Conservation (phyloP, 805 yeast genomes). For the Ogataea minuta region DNA sequence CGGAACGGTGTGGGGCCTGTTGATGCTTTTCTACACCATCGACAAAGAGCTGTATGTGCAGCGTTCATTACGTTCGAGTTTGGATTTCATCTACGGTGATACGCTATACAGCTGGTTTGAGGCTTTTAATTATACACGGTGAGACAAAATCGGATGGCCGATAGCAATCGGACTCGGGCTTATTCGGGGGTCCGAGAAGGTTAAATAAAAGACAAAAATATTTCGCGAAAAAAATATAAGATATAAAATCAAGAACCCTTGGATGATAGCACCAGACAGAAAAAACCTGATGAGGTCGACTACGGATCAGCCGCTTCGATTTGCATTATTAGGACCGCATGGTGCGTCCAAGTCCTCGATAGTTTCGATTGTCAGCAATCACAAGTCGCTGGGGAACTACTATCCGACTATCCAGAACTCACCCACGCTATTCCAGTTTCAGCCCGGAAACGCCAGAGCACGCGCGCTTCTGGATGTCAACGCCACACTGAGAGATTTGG, state of each 20-base stretch:
- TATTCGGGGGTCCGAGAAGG: neutral
- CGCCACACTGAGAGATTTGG: slow-evolving; percentile 40
- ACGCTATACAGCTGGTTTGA: slow-evolving; percentile 37
- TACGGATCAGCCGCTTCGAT: slow-evolving; percentile 30
- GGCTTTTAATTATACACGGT: slow-evolving; percentile 27
- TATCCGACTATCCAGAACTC: slow-evolving; percentile 69
- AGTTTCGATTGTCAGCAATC: slow-evolving; percentile 30
- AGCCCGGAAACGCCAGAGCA: slow-evolving; percentile 40
- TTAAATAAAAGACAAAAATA: neutral
- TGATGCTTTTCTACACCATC: slow-evolving; percentile 65
- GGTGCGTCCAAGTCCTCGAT: slow-evolving; percentile 33
- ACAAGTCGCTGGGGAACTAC: slow-evolving; percentile 53
- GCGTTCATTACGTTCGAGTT: slow-evolving; percentile 59
- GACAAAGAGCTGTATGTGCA: slow-evolving; percentile 60
- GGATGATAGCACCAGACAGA: slow-evolving; percentile 5
- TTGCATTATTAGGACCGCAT: slow-evolving; percentile 34
- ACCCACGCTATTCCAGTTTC: slow-evolving; percentile 55
- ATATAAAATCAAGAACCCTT: neutral
- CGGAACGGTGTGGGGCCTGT: slow-evolving; percentile 67
- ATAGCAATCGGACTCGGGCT: neutral
- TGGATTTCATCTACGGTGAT: slow-evolving; percentile 72
- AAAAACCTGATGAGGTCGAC: slow-evolving; percentile 30
- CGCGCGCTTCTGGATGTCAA: slow-evolving; percentile 47
- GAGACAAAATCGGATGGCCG: neutral
- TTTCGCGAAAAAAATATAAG: slow-evolving; percentile 1